phyloP scores from a whole-genome alignment of 331 rosid species.

The Prunus yedoensis region DNA sequence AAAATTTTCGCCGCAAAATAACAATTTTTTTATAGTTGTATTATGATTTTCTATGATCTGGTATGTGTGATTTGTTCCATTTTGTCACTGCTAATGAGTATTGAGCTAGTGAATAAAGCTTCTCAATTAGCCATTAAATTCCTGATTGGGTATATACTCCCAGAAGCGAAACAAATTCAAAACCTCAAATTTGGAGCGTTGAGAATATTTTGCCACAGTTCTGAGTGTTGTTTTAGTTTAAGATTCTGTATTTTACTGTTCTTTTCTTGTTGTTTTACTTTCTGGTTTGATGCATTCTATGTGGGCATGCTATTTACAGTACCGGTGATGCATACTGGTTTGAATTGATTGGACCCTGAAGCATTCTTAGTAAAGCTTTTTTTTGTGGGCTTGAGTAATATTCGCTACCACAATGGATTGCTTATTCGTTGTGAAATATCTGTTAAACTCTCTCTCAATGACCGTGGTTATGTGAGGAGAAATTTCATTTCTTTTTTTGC shows the following conservation, averaged over 20 bases:
- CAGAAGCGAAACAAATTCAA: slow-evolving; percentile 19
- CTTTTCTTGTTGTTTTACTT: not conserved
- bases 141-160: slow-evolving; percentile 25
- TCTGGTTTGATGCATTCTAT: not conserved
- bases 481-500: not conserved
- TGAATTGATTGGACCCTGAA: not conserved
- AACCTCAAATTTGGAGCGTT: slow-evolving; percentile 4
- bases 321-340: not conserved
- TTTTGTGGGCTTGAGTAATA: not conserved
- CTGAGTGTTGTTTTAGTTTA: not conserved
- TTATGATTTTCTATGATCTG: not conserved
- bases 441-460: not conserved
- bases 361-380: not conserved
- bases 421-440: not conserved
- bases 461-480: not conserved
- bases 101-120: slow-evolving; percentile 14
- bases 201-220: slow-evolving; percentile 7
- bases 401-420: not conserved
- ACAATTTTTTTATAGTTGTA: not conserved
- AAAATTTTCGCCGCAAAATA: not conserved
- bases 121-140: not conserved
- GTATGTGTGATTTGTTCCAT: not conserved
- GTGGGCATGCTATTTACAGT: not conserved
- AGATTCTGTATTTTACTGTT: not conserved
- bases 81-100: not conserved